These are phyloP conservation scores for Venturia asperata DNA, from an alignment of 2,329 filamentous ascomycete species.

Conservation along the genomic window DNA sequence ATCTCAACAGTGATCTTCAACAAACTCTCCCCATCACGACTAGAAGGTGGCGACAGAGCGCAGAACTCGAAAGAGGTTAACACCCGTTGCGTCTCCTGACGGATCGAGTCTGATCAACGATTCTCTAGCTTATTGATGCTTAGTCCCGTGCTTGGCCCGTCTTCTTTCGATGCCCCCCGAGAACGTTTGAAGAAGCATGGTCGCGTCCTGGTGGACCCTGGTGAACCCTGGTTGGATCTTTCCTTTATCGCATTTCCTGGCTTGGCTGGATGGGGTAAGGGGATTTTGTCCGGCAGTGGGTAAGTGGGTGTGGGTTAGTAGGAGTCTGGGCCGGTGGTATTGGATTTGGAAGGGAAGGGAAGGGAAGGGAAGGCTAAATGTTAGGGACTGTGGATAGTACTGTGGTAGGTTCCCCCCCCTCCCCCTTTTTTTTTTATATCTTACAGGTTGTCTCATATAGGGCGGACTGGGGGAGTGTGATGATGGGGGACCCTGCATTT, in stretches of 20 bases:
- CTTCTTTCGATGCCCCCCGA: background rate
- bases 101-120: background rate
- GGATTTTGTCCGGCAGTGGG: too few relatives aligned
- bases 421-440: too few relatives aligned
- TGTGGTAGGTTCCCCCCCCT: too few relatives aligned
- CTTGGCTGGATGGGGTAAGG: too few relatives aligned
- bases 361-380: too few relatives aligned
- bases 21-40: background rate
- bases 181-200: background rate
- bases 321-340: too few relatives aligned
- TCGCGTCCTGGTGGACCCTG: background rate
- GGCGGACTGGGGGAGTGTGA: background rate
- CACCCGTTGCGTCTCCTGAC: background rate
- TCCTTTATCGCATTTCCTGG: background rate
- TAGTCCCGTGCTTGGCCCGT: too few relatives aligned
- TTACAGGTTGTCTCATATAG: background rate
- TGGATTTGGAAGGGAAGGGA: too few relatives aligned
- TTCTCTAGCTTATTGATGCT: too few relatives aligned
- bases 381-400: too few relatives aligned
- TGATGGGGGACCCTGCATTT: background rate
- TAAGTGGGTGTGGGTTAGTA: too few relatives aligned
- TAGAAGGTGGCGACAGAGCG: background rate
- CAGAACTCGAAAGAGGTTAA: background rate
- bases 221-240: too few relatives aligned
- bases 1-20: background rate